A percentile compares a stretch with the other conserved stretches of the same genome.
phyloP scores from a whole-genome alignment of 805 yeast genomes.

The Naumovozyma castellii region DNA sequence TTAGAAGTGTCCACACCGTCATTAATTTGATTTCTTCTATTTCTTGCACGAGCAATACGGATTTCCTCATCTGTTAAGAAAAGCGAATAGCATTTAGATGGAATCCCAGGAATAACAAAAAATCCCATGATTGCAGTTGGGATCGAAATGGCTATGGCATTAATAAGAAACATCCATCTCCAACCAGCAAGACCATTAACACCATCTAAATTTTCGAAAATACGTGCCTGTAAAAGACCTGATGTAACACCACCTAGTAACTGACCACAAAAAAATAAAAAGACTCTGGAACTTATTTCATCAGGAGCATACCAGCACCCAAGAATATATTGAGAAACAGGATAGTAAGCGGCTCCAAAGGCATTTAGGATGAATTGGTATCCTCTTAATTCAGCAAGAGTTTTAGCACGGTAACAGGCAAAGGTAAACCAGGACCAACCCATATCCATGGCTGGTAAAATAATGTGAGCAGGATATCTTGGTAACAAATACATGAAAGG shows the following conservation, averaged over 20 bases:
- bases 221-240: conserved; percentile 41
- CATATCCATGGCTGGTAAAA: conserved; percentile 46
- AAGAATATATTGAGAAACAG: conserved; percentile 49
- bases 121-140: conserved; percentile 44
- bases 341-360: conserved; percentile 61
- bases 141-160: conserved; percentile 42
- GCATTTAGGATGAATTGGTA: conserved; percentile 59
- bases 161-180: conserved; percentile 63
- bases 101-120: conserved; percentile 48
- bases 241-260: conserved; percentile 43
- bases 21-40: conserved; percentile 30
- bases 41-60: conserved; percentile 38
- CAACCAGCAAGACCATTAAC: conserved; percentile 44
- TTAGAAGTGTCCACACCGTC: conserved; percentile 24
- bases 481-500: conserved; percentile 58
- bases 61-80: conserved; percentile 52
- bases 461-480: conserved; percentile 41
- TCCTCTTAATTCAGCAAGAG: conserved; percentile 45
- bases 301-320: conserved; percentile 54
- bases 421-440: conserved; percentile 64
- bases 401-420: conserved; percentile 41
- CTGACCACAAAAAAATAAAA: conserved; percentile 49
- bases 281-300: conserved; percentile 55
- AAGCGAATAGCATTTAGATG: conserved; percentile 46
- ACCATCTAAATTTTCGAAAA: conserved; percentile 35